phyloP scores from a whole-genome alignment of 2,329 filamentous ascomycete genomes.

The Alternaria longipes region DNA sequence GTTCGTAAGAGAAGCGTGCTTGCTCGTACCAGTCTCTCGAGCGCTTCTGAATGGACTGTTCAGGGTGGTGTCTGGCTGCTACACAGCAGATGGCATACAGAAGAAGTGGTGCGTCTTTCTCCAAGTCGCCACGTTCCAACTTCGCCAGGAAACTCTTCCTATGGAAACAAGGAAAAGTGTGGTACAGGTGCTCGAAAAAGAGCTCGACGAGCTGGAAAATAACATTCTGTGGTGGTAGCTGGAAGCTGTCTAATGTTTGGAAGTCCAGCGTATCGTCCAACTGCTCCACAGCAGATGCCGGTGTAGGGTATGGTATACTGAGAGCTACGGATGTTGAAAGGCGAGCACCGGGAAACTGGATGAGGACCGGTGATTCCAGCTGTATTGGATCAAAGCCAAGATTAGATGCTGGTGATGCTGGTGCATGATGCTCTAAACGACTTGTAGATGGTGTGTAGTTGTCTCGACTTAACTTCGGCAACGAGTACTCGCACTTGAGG shows the following conservation, averaged over 20 bases:
- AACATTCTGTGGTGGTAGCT: constrained; percentile 27
- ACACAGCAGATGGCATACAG: constrained; percentile 41
- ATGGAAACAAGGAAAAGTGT: constrained; percentile 43
- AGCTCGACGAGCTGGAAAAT: constrained; percentile 33
- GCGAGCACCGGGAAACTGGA: constrained; percentile 6
- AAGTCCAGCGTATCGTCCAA: constrained; percentile 4
- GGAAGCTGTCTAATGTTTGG: constrained; percentile 13
- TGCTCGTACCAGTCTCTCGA: constrained; percentile 41
- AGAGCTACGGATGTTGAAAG: background rate
- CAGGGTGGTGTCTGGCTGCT: constrained; percentile 34
- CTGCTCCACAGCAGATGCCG: background rate
- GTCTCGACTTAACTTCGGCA: background rate
- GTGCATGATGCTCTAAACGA: background rate
- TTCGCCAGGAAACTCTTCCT: constrained; percentile 26
- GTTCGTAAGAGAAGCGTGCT: constrained; percentile 41
- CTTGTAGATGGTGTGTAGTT: background rate
- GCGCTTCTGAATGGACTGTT: constrained; percentile 27
- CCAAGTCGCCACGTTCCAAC: constrained; percentile 23
- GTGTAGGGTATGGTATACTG: constrained; percentile 1
- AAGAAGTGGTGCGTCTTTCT: constrained; percentile 32
- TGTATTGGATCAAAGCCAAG: background rate
- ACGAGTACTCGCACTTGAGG: constrained; percentile 34
- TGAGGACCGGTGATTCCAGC: constrained; percentile 6
- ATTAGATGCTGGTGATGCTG: background rate
- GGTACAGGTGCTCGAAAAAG: constrained; percentile 39